Evolutionary conservation across 768 basidiomycete genomes (phyloP).

Genomic region (Phlebiopsis gigantea): DNA sequence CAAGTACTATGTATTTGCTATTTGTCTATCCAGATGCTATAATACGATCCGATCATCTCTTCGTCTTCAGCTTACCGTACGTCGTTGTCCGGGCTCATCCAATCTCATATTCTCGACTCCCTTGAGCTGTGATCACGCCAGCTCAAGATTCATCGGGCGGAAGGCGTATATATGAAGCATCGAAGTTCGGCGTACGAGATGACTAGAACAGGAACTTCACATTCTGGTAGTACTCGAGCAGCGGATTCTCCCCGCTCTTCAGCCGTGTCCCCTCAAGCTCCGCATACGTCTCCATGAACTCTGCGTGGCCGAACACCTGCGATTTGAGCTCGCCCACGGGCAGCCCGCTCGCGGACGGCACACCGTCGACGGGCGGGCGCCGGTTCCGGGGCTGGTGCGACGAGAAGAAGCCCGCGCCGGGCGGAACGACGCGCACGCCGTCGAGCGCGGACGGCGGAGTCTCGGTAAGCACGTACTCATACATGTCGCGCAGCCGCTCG

Average conservation of each 20-base stretch:
- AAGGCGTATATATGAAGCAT: too few species aligned
- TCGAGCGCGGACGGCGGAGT: conserved; percentile 15
- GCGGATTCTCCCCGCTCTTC: conserved; percentile 80
- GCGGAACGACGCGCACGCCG: conserved; percentile 46
- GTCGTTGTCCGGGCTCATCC: background rate
- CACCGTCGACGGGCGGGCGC: conserved; percentile 62
- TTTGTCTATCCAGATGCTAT: background rate
- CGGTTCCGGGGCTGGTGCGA: conserved; percentile 53
- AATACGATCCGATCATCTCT: background rate
- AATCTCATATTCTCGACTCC: background rate
- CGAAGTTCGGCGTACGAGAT: too few species aligned
- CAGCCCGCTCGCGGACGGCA: conserved; percentile 67
- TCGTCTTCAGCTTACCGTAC: background rate
- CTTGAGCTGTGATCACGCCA: too few species aligned
- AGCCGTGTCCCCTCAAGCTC: conserved; percentile 66
- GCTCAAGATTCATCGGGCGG: too few species aligned
- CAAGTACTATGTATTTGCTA: background rate
- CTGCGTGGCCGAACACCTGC: conserved; percentile 80
- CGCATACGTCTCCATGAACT: conserved; percentile 85
- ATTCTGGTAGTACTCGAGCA: conserved; percentile 88
- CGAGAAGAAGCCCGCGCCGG: conserved; percentile 68
- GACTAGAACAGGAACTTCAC: conserved; percentile 83
- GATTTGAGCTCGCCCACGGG: conserved; percentile 79
- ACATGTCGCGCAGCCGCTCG: conserved; percentile 79
- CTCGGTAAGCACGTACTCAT: conserved; percentile 73